Base-by-base conservation (phyloP, 495 filamentous ascomycete genomes). In the Amniculicola lignicola region DNA sequence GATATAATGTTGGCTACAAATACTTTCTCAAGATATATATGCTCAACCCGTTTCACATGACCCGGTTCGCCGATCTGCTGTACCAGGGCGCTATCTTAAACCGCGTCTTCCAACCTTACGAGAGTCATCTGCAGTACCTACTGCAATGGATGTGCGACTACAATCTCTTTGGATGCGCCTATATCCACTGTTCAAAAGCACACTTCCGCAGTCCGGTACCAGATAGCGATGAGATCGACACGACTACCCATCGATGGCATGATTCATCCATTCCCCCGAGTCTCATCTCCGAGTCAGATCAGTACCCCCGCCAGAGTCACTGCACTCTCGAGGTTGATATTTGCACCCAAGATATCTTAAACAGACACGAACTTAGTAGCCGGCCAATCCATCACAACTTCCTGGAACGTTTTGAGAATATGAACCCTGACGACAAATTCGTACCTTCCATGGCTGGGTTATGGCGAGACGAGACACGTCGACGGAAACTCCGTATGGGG, bases 111-210 rank as follows among this genome's bases (percentile, higher is more conserved):
- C 93, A 98, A 62, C 91, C 93, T 2, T 93, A 90, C 67, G 93
- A 98, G 70, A 89, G 86, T 41, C 94, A 97, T 69, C 69, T 97
- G 36, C 86, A 94, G 68, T 97, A 87, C 70, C 70, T 96, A 7
- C 78, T 91, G 1, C 94, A 96, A 73, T 97, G 94, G 82, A 96
- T 97, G 92, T 87, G 85, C 59, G 94, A 98, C 66, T 97, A 90
- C 76, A 97, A 95, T 61, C 75, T 98, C 60, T 96, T 92, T 66
- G 93, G 93, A 10, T 98, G 93, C 66, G 83, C 80, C 24, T 96
- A 89, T 64, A 84, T 98, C 67, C 79, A 85, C 42, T 88, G 84
- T 61, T 69, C 68, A 10, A 85, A 81, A 37, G 79, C 81, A 23
- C 76, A 68, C 33, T 96, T 96, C 62, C 81, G 94, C 46, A 71